Base-by-base conservation (phyloP, 495 filamentous ascomycete species). In the Hypoxylon intermedium region DNA sequence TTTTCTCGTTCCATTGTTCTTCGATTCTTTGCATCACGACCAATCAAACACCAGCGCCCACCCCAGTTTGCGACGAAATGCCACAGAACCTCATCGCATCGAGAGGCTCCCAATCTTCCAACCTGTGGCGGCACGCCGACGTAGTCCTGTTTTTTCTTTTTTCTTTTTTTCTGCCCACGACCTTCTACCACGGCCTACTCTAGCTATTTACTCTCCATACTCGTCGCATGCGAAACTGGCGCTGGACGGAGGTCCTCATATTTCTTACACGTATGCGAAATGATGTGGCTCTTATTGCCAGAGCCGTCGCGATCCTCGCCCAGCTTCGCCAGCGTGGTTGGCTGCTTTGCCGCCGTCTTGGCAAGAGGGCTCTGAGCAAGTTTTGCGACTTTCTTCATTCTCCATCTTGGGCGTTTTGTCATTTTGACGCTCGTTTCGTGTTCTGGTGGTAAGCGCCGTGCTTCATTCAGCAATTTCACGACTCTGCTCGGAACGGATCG, bases 1-100 rank as follows among this genome's bases (percentile, higher is more conserved):
- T 53, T 23, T 21, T 58, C 40, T 56, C 40, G 55, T 65, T 56
- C 54, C 62, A 52, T 36, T 36, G 3, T 11, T 60, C 30, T 28
- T 56, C 11, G 20, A 65, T 65, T 65, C 62, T 65, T 60, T 65
- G 51, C 62, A 65, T 65, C 62, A 19, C 24, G 33, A 60, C 62
- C 62, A 65, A 65, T 65, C 51, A 65, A 65, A 50, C 36, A 5
- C 13, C 56, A 16, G 20, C n/a, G 4, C 46, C 50, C 38, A 60
- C 45, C 62, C 62, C 46, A 20, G 62, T 38, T 42, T 15, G 62
- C 62, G 62, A 65, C 62, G 34, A 51, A 49, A 49, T 46, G 54
- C 50, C 20, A 40, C 55, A 46, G 33, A 60, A 48, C 33, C 34
- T 49, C 62, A 65, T 59, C 21, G 31, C 56, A 65, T 56, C 47